Evolutionary conservation across 2,329 filamentous ascomycete species (phyloP).

Genomic region (Curvularia lunata): DNA sequence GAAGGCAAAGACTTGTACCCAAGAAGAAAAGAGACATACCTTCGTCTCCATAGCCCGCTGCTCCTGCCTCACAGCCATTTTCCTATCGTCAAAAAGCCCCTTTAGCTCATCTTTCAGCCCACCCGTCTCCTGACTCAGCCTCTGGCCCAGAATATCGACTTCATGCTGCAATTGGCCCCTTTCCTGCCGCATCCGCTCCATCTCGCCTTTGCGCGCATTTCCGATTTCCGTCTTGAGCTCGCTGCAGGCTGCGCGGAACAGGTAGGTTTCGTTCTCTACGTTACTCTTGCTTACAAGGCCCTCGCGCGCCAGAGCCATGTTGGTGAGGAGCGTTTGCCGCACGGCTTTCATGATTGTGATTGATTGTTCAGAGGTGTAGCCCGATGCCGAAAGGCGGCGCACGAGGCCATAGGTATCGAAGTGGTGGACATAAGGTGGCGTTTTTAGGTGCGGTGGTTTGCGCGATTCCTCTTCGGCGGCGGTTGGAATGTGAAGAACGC

Average conservation of each 20-base stretch:
- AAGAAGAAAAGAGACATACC: conserved; percentile 51
- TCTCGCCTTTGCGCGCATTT: conserved; percentile 75
- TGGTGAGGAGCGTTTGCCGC: conserved; percentile 74
- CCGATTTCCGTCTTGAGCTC: conserved; percentile 88
- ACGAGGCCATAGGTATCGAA: conserved; percentile 95
- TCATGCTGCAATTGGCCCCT: conserved; percentile 89
- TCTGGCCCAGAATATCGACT: conserved; percentile 88
- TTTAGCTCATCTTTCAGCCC: conserved; percentile 89
- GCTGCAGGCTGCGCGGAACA: conserved; percentile 92
- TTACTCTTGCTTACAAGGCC: conserved; percentile 88
- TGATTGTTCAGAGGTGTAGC: conserved; percentile 76
- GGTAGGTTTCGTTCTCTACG: conserved; percentile 92
- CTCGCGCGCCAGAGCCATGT: conserved; percentile 79
- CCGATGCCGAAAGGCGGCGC: conserved; percentile 73
- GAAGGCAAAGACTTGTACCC: not conserved
- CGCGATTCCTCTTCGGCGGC: conserved; percentile 49
- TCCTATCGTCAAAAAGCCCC: conserved; percentile 94
- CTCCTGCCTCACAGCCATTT: conserved; percentile 88
- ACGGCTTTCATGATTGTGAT: conserved; percentile 93
- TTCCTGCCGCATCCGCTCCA: conserved; percentile 83
- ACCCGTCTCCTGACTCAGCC: conserved; percentile 80
- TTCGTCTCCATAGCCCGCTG: conserved; percentile 83
- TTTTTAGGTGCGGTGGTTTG: conserved; percentile 70
- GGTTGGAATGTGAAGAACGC: conserved; percentile 51
- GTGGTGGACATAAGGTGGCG: conserved; percentile 87